Evolutionary conservation across 2,329 filamentous ascomycete species (phyloP), one percentile per base, ranked within the genome.

Genomic region (Colletotrichum magnum): DNA sequence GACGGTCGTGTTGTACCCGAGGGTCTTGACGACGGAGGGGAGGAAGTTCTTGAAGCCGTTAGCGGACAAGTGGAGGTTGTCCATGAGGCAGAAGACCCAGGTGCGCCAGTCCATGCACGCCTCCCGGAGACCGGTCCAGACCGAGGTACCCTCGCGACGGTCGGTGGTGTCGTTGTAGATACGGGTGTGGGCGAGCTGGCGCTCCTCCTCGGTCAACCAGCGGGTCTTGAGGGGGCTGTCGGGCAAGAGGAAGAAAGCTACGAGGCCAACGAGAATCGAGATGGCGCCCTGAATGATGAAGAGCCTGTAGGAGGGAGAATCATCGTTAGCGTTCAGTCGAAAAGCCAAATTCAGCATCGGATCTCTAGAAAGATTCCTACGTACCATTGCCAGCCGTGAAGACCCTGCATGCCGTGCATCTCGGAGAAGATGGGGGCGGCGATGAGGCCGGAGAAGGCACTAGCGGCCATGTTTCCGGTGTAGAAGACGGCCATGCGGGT

Each of bases 51-150:
- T 82, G 73, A 84, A 84, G 1, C 82, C 81, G 51, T 84, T 84
- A 18, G 84, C 84, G 3, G 83, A 83, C 51, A 86, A 73, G 69
- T 87, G 84, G 68, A 86, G 80, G 73, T 87, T 86, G 67, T 85
- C 82, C 83, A 86, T 86, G 41, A 85, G 77, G 6, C 81, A 82
- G 63, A 87, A 83, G 16, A 87, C 75, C 80, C 84, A 87, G 3
- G 85, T 79, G 58, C 83, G 80, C 39, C 82, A 83, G 71, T 88
- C 86, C 6, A 73, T 76, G 6, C 77, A 75, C 10, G 85, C 84
- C 58, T 84, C 79, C 53, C 80, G 75, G 48, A 87, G 79, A 48
- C 85, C 85, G 18, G 76, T 76, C 74, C 73, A 82, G 5, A 80
- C 81, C 43, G 77, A 83, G 0, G 80, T 83, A 39, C 77, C 79